Evolutionary conservation across 345 rosid species (phyloP), one percentile per base, ranked within the genome.

Genomic region (Euphorbia peplus): DNA sequence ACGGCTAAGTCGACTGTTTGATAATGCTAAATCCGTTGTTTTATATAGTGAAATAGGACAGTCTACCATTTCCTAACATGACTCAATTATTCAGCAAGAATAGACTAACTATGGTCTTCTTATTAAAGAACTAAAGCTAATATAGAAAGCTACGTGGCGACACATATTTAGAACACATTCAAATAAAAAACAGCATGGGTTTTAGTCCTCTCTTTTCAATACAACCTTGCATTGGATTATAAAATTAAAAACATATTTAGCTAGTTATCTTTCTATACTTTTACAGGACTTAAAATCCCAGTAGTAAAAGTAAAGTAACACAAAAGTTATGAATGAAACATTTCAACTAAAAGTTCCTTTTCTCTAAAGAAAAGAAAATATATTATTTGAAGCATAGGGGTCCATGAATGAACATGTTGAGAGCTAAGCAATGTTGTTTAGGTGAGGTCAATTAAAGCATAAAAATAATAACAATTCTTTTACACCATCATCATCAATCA

Each of bases 381-480:
- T 29, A 13, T n/a, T 54, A 35, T 65, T 59, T 11, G 11, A 64
- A 46, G 59, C 50, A 5, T 52, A 24, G 47, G 50, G 76, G 63
- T 60, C 72, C 74, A 48, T 55, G n/a, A 32, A 32, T 32, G 37
- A 32, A 32, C 42, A 2, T 39, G 42, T 39, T 39, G 42, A 35
- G 39, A 35, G 39, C 39, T 35, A 35, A 3, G 39, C 39, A 35
- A 19, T 64, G 35, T 41, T n/a, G n/a, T n/a, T n/a, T n/a, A n/a
- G 54, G 50, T 67, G 32, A 8, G 12, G 53, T 64, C 54, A 51
- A 68, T 30, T 25, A 42, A 61, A 46, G 41, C 48, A 32, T 51
- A 70, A 50, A 52, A 46, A 59, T 2, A 44, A 44, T 1, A 44
- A 44, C 3, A 44, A 44, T 57, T 16, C 16, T 67, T 66, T 44